Evolutionary conservation across 1,139 yeast genomes (phyloP).

Genomic region (Geotrichum fermentans): DNA sequence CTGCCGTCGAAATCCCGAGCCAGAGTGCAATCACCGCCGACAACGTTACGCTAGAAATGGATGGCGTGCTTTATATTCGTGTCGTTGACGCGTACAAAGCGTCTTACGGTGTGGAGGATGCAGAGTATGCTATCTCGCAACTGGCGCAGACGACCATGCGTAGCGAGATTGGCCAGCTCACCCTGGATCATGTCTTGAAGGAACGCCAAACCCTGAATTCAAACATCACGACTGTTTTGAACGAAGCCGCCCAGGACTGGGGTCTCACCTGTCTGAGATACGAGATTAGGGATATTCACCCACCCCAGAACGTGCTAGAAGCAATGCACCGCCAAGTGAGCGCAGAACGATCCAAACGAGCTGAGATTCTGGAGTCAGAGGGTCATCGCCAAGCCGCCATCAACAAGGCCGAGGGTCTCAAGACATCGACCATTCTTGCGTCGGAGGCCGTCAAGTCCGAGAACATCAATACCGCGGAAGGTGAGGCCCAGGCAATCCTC

Average conservation of each 20-base stretch:
- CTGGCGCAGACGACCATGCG: constrained; percentile 90
- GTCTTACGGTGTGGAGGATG: constrained; percentile 83
- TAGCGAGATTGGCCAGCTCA: constrained; percentile 77
- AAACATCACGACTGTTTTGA: constrained; percentile 69
- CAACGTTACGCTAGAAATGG: constrained; percentile 78
- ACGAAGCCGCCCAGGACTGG: constrained; percentile 84
- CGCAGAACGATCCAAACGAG: constrained; percentile 81
- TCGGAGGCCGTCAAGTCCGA: constrained; percentile 72
- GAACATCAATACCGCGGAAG: constrained; percentile 58
- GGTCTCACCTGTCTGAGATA: constrained; percentile 80
- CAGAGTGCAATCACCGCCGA: constrained; percentile 85
- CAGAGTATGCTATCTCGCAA: constrained; percentile 78
- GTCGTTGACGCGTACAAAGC: constrained; percentile 82
- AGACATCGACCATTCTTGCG: constrained; percentile 81
- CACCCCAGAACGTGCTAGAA: constrained; percentile 76
- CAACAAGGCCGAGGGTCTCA: constrained; percentile 78
- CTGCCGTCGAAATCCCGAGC: constrained; percentile 76
- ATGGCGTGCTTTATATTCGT: constrained; percentile 74
- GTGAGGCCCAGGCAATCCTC: constrained; percentile 67
- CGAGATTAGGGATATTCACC: constrained; percentile 84
- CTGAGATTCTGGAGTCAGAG: constrained; percentile 81
- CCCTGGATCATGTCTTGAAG: constrained; percentile 69
- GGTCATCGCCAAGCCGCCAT: constrained; percentile 76
- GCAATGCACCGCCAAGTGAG: constrained; percentile 90
- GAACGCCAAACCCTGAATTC: constrained; percentile 69